These are phyloP conservation scores for Fusarium chuoi DNA, from an alignment of 2,329 filamentous ascomycete species.

Conservation along the genomic window DNA sequence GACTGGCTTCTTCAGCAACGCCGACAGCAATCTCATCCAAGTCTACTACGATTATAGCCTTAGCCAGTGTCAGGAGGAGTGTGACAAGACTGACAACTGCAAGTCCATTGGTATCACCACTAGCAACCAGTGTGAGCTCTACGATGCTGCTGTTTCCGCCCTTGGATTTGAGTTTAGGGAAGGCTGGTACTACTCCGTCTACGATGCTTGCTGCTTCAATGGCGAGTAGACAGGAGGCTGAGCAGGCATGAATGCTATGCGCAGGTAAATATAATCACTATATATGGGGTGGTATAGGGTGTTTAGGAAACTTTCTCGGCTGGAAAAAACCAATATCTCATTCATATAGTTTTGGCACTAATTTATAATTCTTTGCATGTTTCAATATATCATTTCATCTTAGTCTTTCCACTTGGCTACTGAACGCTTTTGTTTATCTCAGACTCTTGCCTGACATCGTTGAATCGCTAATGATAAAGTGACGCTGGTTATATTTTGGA, in stretches of 20 bases:
- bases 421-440: not conserved
- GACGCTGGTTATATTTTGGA: not conserved
- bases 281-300: not conserved
- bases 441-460: not conserved
- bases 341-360: not conserved
- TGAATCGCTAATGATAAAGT: not conserved
- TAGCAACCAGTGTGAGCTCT: conserved; percentile 28
- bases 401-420: not conserved
- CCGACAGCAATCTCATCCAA: not conserved
- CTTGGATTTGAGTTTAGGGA: conserved; percentile 2
- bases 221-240: not conserved
- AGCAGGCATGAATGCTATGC: not conserved
- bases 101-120: conserved; percentile 21
- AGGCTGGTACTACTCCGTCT: conserved; percentile 13
- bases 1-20: not conserved
- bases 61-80: conserved; percentile 13
- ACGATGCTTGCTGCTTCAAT: conserved; percentile 28
- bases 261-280: not conserved
- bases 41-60: not conserved
- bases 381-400: conserved; percentile 25
- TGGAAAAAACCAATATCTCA: not conserved
- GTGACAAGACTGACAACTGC: conserved; percentile 4
- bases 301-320: not conserved
- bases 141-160: not conserved
- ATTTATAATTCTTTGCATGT: not conserved